These are phyloP conservation scores for Termitomyces sp. DNA, from an alignment of 768 basidiomycete genomes.

Conservation along the genomic window DNA sequence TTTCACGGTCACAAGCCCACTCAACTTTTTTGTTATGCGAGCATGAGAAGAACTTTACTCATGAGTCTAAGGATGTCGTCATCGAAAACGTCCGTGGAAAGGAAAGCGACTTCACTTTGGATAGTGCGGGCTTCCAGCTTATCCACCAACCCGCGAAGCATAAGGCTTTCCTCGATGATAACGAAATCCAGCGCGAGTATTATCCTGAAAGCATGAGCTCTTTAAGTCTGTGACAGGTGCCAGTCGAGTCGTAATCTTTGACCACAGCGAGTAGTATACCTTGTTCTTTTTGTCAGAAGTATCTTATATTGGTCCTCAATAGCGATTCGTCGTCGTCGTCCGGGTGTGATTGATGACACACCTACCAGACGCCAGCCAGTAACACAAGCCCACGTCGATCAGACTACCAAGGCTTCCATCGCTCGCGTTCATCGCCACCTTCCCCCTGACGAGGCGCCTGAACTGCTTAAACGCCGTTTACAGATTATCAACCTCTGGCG, in stretches of 20 bases:
- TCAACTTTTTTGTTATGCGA: slow-evolving; percentile 35
- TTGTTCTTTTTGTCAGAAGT: neutral
- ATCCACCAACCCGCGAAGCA: slow-evolving; percentile 36
- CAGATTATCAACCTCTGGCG: slow-evolving; percentile 57
- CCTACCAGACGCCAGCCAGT: slow-evolving; percentile 33
- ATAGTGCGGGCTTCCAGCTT: slow-evolving; percentile 51
- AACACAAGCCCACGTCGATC: slow-evolving; percentile 35
- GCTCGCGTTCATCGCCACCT: slow-evolving; percentile 37
- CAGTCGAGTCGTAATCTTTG: slow-evolving; percentile 51
- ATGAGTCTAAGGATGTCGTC: slow-evolving; percentile 24
- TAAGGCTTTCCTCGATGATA: slow-evolving; percentile 45
- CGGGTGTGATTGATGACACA: slow-evolving; percentile 21
- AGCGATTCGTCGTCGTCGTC: slow-evolving; percentile 35
- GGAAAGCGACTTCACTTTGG: slow-evolving; percentile 40
- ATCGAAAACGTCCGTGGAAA: slow-evolving; percentile 55
- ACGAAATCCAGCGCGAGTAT: slow-evolving; percentile 50
- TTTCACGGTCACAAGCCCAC: slow-evolving; percentile 22
- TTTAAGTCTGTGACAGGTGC: slow-evolving; percentile 61
- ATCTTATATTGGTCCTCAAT: neutral
- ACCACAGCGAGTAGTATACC: slow-evolving; percentile 46
- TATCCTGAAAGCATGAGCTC: slow-evolving; percentile 59
- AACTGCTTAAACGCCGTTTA: slow-evolving; percentile 34
- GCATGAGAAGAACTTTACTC: slow-evolving; percentile 31
- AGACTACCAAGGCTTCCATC: slow-evolving; percentile 28
- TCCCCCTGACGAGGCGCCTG: slow-evolving; percentile 28